These are phyloP conservation scores for Triticum timopheevii DNA, from an alignment of 176 grass and related monocot genomes.

Conservation along the genomic window DNA sequence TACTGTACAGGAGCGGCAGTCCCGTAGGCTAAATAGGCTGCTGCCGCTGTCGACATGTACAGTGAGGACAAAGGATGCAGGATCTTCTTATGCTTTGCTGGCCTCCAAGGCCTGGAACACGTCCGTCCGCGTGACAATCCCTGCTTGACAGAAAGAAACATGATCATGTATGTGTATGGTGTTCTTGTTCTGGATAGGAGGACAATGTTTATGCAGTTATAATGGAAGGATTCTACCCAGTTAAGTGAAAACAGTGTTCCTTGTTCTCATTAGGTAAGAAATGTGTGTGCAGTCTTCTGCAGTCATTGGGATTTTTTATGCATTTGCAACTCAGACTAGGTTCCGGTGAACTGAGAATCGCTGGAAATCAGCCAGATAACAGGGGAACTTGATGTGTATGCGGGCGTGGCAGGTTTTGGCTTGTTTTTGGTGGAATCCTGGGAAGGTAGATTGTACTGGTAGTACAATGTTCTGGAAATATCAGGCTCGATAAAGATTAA, in stretches of 20 bases:
- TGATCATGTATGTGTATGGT: background rate
- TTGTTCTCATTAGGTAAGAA: too few relatives aligned
- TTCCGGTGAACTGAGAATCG: too few relatives aligned
- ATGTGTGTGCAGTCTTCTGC: too few relatives aligned
- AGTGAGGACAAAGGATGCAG: background rate
- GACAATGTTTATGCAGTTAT: background rate
- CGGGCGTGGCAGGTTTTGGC: background rate
- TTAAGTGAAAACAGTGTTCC: too few relatives aligned
- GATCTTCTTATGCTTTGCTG: conserved; percentile 24
- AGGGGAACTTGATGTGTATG: too few relatives aligned
- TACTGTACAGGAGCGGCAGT: background rate
- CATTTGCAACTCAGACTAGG: background rate
- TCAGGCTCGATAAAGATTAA: background rate
- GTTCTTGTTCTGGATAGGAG: background rate
- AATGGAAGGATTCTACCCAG: background rate
- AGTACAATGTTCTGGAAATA: background rate
- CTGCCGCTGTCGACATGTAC: background rate
- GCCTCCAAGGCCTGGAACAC: conserved; percentile 54
- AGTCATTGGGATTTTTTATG: background rate
- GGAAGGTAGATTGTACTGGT: background rate
- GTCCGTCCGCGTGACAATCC: conserved; percentile 54
- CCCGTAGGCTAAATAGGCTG: background rate
- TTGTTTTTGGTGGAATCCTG: background rate
- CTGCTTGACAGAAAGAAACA: conserved; percentile 15
- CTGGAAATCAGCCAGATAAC: too few relatives aligned